phyloP scores from a whole-genome alignment of 495 filamentous ascomycete genomes.

The Aspergillus haitiensis region DNA sequence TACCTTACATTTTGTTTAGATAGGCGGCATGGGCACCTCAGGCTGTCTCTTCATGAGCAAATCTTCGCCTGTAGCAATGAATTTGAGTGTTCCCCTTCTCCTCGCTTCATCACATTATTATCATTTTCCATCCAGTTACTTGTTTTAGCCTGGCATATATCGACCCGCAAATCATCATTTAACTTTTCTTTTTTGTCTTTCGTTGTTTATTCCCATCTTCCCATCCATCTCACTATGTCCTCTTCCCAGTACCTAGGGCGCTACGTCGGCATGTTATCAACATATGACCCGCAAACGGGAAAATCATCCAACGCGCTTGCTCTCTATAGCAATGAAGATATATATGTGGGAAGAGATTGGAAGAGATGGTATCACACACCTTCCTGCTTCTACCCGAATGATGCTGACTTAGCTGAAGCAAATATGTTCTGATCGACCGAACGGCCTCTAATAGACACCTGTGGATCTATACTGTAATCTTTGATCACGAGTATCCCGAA shows the following conservation, averaged over 20 bases:
- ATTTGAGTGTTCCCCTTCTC: neutral
- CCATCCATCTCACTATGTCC: neutral
- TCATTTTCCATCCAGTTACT: neutral
- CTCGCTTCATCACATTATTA: neutral
- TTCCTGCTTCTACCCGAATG: slow-evolving; percentile 1
- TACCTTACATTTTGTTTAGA: neutral
- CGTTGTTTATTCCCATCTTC: neutral
- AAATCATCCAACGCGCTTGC: slow-evolving; percentile 4
- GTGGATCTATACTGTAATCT: slow-evolving; percentile 61
- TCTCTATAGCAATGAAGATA: slow-evolving; percentile 35
- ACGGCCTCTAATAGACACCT: slow-evolving; percentile 59
- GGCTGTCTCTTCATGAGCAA: neutral
- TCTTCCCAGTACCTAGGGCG: neutral
- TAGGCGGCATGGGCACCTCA: neutral
- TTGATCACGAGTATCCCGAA: slow-evolving; percentile 37
- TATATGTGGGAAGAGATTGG: slow-evolving; percentile 43
- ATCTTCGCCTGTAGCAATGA: neutral
- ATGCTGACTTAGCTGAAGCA: slow-evolving; percentile 29
- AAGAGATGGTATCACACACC: slow-evolving; percentile 28
- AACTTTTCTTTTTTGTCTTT: neutral
- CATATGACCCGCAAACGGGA: slow-evolving; percentile 23
- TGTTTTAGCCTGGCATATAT: neutral
- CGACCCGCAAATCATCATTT: neutral
- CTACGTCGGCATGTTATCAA: slow-evolving; percentile 31
- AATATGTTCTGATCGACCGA: slow-evolving; percentile 41